These are phyloP conservation scores for Clonostachys rosea DNA, from an alignment of 2,329 filamentous ascomycete genomes.

Conservation along the genomic window DNA sequence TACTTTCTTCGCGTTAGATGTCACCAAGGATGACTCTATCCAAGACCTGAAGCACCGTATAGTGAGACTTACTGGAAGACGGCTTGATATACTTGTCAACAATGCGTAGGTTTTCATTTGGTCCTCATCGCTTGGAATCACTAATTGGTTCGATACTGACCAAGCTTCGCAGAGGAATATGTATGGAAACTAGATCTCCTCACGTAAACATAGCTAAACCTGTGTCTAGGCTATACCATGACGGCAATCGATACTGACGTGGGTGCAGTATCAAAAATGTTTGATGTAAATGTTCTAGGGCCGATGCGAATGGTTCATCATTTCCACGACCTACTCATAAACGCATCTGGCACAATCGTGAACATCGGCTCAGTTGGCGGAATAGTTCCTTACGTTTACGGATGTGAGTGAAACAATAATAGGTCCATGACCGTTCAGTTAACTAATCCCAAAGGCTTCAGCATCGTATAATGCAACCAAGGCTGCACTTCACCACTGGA, in stretches of 20 bases:
- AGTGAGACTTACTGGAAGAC: slow-evolving; percentile 40
- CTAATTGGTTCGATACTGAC: background rate
- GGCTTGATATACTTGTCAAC: slow-evolving; percentile 54
- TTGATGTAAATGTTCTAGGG: slow-evolving; percentile 37
- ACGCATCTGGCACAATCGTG: slow-evolving; percentile 11
- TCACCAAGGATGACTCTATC: slow-evolving; percentile 47
- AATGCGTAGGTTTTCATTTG: slow-evolving; percentile 39
- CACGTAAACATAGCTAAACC: background rate
- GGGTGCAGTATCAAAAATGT: slow-evolving; percentile 23
- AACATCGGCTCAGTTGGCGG: slow-evolving; percentile 15
- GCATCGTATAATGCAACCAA: slow-evolving; percentile 13
- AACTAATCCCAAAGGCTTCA: background rate
- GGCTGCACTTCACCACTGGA: slow-evolving; percentile 12
- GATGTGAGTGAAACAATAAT: slow-evolving; percentile 1
- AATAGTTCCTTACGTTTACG: slow-evolving; percentile 10
- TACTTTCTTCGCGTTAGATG: slow-evolving; percentile 45
- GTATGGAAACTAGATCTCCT: background rate
- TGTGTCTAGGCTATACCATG: slow-evolving; percentile 7
- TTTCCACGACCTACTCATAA: slow-evolving; percentile 10
- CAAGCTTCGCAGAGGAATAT: background rate
- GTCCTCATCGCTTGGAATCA: background rate
- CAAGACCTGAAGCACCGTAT: slow-evolving; percentile 40
- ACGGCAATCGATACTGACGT: slow-evolving; percentile 20
- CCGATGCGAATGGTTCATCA: slow-evolving; percentile 13
- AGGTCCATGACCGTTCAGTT: background rate